A percentile compares a stretch with the other conserved stretches of the same genome.
phyloP scores from a whole-genome alignment of 495 filamentous ascomycete genomes.

The Penicillium salamii region DNA sequence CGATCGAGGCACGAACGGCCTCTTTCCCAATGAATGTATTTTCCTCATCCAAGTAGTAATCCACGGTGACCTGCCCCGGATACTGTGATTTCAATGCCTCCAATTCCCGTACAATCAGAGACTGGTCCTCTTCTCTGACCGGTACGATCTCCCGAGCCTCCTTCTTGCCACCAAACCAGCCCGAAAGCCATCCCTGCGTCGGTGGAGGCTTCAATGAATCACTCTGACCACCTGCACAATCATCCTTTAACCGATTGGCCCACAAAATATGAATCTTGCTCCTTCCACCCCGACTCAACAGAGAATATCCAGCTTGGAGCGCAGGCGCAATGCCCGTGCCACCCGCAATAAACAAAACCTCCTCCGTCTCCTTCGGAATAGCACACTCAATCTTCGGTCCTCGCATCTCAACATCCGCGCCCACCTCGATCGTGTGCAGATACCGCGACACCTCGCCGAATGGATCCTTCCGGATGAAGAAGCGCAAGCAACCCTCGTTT shows the following conservation, averaged over 20 bases:
- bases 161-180: conserved; percentile 19
- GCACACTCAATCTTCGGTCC: conserved; percentile 72
- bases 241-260: conserved; percentile 60
- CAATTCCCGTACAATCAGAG: conserved; percentile 59
- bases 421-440: conserved; percentile 58
- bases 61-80: conserved; percentile 54
- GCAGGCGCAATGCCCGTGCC: conserved; percentile 94
- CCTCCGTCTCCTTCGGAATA: conserved; percentile 50
- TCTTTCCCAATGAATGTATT: conserved; percentile 56
- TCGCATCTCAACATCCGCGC: conserved; percentile 66
- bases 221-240: conserved; percentile 50
- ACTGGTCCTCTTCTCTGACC: conserved; percentile 7
- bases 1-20: conserved; percentile 39
- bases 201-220: conserved; percentile 20
- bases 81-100: conserved; percentile 54
- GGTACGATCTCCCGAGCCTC: not conserved
- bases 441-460: conserved; percentile 67
- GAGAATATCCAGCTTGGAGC: conserved; percentile 66
- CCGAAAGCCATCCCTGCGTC: conserved; percentile 32
- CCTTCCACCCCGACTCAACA: conserved; percentile 43
- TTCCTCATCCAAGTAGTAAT: conserved; percentile 81
- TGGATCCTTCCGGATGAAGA: conserved; percentile 53
- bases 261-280: conserved; percentile 60
- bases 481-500: conserved; percentile 43
- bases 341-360: conserved; percentile 82